A percentile compares a stretch with the other conserved stretches of the same genome.
These are phyloP conservation scores for Agastache rugosa DNA, from an alignment of 257 asterid genomes.

Conservation along the genomic window DNA sequence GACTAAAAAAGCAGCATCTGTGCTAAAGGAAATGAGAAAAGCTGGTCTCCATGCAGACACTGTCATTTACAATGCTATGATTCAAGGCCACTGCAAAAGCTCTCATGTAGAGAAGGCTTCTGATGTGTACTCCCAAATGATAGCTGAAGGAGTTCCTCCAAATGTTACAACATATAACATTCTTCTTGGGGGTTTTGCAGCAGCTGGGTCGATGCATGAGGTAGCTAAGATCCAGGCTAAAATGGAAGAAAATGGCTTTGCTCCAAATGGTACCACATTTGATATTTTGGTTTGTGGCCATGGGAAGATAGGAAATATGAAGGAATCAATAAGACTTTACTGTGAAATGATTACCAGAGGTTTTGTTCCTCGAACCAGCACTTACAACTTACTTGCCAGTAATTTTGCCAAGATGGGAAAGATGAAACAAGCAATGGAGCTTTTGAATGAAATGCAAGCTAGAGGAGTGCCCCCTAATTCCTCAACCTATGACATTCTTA, in stretches of 20 bases:
- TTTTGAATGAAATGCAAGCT: conserved; percentile 78
- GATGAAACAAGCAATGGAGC: conserved; percentile 90
- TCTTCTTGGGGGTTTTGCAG: conserved; percentile 70
- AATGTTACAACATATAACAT: conserved; percentile 68
- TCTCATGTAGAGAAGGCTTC: conserved; percentile 62
- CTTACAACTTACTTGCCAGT: conserved; percentile 71
- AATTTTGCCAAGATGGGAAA: conserved; percentile 83
- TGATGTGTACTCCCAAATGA: conserved; percentile 65
- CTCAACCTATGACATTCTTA: conserved; percentile 78
- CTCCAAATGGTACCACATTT: conserved; percentile 66
- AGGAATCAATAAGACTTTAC: conserved; percentile 76
- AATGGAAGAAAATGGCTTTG: conserved; percentile 64
- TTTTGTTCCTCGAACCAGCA: conserved; percentile 74
- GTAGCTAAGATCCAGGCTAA: conserved; percentile 56
- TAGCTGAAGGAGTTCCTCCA: conserved; percentile 68
- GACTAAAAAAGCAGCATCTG: conserved; percentile 76
- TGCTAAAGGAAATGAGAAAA: conserved; percentile 65
- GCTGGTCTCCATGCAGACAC: conserved; percentile 74
- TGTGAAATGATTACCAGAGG: conserved; percentile 92
- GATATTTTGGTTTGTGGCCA: conserved; percentile 76
- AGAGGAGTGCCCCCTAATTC: conserved; percentile 75
- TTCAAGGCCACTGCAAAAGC: conserved; percentile 80
- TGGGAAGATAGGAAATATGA: conserved; percentile 73
- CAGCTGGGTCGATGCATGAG: conserved; percentile 56
- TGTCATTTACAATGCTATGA: conserved; percentile 73